A percentile compares a stretch with the other conserved stretches of the same genome.
These are phyloP conservation scores for Backusella macrospora DNA, from an alignment of 192 early-diverging fungal genomes.

Conservation along the genomic window DNA sequence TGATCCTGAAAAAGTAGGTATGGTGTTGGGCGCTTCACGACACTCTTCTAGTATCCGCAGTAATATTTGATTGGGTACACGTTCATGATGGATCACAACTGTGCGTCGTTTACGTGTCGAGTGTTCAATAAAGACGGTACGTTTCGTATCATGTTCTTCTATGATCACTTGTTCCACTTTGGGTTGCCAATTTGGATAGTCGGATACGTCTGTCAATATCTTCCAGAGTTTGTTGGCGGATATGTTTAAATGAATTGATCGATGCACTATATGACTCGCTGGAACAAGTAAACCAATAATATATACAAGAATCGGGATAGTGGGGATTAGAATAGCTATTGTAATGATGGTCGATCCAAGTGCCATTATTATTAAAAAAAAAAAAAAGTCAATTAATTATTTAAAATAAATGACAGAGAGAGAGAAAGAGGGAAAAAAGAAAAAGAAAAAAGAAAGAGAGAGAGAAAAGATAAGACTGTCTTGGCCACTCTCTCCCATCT, in stretches of 20 bases:
- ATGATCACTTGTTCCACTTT: constrained; percentile 26
- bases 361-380: not conserved
- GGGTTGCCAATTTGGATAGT: constrained; percentile 32
- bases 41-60: constrained; percentile 36
- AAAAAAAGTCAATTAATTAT: not conserved
- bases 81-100: constrained; percentile 27
- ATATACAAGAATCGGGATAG: constrained; percentile 32
- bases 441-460: not conserved
- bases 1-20: constrained; percentile 33
- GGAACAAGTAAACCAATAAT: constrained; percentile 31
- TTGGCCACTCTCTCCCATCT: not conserved
- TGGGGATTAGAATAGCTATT: constrained; percentile 17
- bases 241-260: constrained; percentile 19
- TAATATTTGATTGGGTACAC: constrained; percentile 17
- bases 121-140: constrained; percentile 28
- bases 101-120: constrained; percentile 32
- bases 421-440: not conserved
- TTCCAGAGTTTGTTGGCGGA: constrained; percentile 26
- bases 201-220: constrained; percentile 29
- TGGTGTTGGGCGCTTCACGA: constrained; percentile 11
- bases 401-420: not conserved
- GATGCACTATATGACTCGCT: constrained; percentile 30
- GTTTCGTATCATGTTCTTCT: not conserved
- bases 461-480: not conserved
- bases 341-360: constrained; percentile 1